Conservation (phyloP, 345 rosid species). For the Carallia pectinifolia region DNA sequence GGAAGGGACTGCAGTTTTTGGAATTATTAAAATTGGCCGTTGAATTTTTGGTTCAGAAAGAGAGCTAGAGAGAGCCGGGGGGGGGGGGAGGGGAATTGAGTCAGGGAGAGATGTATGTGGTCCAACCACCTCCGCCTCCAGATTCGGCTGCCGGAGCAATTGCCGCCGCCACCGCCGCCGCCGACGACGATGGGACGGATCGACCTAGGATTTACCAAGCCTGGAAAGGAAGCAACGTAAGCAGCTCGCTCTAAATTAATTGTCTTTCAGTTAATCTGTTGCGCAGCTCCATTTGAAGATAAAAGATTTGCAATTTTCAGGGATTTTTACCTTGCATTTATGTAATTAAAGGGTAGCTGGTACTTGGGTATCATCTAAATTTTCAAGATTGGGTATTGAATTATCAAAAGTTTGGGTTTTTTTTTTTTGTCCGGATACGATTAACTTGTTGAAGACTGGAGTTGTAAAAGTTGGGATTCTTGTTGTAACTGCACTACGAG, state of each 20-base stretch:
- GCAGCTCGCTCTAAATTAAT: conserved; percentile 16
- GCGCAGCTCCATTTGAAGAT: background rate
- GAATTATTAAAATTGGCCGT: background rate
- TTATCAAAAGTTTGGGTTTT: too few relatives aligned
- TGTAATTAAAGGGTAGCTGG: too few relatives aligned
- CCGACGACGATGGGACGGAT: conserved; percentile 31
- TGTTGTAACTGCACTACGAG: background rate
- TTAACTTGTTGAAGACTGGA: too few relatives aligned
- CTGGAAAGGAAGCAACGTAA: conserved; percentile 97
- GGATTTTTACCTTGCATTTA: too few relatives aligned
- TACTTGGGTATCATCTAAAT: too few relatives aligned
- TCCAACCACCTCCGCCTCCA: conserved; percentile 17
- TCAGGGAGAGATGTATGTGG: conserved; percentile 24
- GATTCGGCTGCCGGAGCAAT: conserved; percentile 17
- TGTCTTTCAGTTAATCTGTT: background rate
- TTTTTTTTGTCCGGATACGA: too few relatives aligned
- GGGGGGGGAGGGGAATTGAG: background rate
- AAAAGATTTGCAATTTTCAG: too few relatives aligned
- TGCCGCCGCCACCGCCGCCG: conserved; percentile 12
- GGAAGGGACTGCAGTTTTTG: background rate
- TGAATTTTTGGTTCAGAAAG: background rate
- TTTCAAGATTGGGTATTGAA: too few relatives aligned
- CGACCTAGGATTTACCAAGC: conserved; percentile 69
- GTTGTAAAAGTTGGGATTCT: too few relatives aligned
- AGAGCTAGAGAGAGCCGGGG: background rate